A percentile compares a stretch with the other conserved stretches of the same genome.
Conservation (phyloP, 1,284 basidiomycete genomes). For the Heterobasidion occidentale region DNA sequence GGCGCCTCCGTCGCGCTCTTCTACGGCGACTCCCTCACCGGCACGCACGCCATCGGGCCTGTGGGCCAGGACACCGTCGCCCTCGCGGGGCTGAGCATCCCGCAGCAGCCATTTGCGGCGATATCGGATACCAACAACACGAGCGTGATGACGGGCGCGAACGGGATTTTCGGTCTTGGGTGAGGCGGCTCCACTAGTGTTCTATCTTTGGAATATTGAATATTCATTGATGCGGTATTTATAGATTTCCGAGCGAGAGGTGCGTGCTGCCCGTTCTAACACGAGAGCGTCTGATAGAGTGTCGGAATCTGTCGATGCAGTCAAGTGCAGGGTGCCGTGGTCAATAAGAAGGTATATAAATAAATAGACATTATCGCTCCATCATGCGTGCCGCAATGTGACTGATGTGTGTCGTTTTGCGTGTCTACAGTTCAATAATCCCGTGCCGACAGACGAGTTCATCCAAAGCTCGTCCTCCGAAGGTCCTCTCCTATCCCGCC, state of each 20-base stretch:
- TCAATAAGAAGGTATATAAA: conserved; percentile 22
- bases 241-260: conserved; percentile 26
- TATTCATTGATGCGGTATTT: neutral
- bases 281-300: neutral
- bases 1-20: conserved; percentile 19
- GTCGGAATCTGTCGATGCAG: conserved; percentile 15
- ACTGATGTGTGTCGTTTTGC: neutral
- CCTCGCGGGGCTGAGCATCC: conserved; percentile 22
- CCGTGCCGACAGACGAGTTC: conserved; percentile 7
- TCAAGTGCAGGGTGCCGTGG: conserved; percentile 30
- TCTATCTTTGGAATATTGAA: neutral
- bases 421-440: neutral
- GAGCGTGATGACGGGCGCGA: conserved; percentile 24
- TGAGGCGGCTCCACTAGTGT: conserved; percentile 3
- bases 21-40: conserved; percentile 30
- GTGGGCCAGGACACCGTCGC: conserved; percentile 24
- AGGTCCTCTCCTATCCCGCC: conserved; percentile 15
- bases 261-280: conserved; percentile 8
- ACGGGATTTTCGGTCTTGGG: conserved; percentile 29
- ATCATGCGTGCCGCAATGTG: too few relatives aligned
- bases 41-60: conserved; percentile 26
- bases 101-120: conserved; percentile 25
- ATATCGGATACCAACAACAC: conserved; percentile 27
- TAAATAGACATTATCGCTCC: neutral
- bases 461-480: conserved; percentile 18